Percentiles rank a stretch among this genome's conserved stretches.
Evolutionary conservation across 371 early-diverging fungal species (phyloP).

Genomic region (Funneliformis caledonium): DNA sequence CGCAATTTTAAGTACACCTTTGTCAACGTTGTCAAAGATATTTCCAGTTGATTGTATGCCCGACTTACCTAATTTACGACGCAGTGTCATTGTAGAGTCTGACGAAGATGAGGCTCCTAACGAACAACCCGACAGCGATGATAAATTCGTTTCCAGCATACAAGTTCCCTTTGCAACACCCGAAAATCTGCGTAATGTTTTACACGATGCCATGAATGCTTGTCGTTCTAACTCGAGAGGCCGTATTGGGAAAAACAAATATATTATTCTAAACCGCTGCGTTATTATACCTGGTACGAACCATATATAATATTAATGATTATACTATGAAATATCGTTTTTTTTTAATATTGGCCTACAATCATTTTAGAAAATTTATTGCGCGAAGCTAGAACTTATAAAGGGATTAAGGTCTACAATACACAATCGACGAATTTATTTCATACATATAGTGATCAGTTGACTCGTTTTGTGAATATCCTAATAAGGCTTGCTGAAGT

Average conservation of each 20-base stretch:
- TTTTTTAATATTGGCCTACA: no score
- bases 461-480: slow-evolving; percentile 57
- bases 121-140: slow-evolving; percentile 42
- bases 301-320: no score
- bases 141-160: slow-evolving; percentile 33
- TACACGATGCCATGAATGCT: neutral
- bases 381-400: slow-evolving; percentile 53
- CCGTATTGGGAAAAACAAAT: neutral
- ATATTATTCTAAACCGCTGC: slow-evolving; percentile 5
- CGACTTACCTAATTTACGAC: no score
- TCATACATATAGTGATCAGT: neutral
- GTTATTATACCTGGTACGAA: slow-evolving; percentile 27
- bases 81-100: no score
- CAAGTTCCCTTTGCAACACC: slow-evolving; percentile 10
- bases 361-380: slow-evolving; percentile 53
- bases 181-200: neutral
- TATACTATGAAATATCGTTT: no score
- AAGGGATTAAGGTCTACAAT: slow-evolving; percentile 61
- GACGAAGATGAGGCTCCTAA: neutral
- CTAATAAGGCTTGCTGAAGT: slow-evolving; percentile 62
- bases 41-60: no score
- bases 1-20: slow-evolving; percentile 45
- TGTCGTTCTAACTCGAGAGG: slow-evolving; percentile 31
- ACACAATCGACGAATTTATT: slow-evolving; percentile 53
- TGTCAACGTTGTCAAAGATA: neutral